phyloP scores from a whole-genome alignment of 192 early-diverging fungal species.

The Chytriomyces hyalinus region DNA sequence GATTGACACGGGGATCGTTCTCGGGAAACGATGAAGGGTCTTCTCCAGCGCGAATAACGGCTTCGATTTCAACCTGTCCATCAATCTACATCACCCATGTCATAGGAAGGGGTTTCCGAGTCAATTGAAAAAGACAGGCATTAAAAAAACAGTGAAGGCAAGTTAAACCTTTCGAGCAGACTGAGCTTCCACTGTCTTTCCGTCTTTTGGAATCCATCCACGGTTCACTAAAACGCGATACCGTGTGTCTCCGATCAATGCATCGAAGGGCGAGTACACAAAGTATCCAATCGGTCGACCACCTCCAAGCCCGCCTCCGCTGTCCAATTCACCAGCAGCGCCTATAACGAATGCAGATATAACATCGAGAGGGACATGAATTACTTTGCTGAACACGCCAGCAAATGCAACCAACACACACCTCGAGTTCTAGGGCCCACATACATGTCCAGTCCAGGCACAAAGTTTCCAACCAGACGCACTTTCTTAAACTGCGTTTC shows the following conservation, averaged over 20 bases:
- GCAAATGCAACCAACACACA: neutral
- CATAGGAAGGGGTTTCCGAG: neutral
- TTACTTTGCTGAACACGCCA: neutral
- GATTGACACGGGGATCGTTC: slow-evolving; percentile 64
- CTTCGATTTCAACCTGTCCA: slow-evolving; percentile 69
- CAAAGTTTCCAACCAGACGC: slow-evolving; percentile 68
- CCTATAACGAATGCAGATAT: slow-evolving; percentile 9
- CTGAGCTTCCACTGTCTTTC: neutral
- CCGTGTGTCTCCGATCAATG: neutral
- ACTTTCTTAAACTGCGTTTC: slow-evolving; percentile 73
- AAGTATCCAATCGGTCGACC: slow-evolving; percentile 39
- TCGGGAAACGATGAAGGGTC: slow-evolving; percentile 40
- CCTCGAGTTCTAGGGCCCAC: slow-evolving; percentile 70
- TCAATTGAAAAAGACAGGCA: neutral
- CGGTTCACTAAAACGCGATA: slow-evolving; percentile 81
- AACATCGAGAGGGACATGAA: neutral
- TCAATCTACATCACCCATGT: slow-evolving; percentile 36
- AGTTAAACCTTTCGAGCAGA: slow-evolving; percentile 15
- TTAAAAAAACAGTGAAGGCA: slow-evolving; percentile 6
- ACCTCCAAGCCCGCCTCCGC: neutral
- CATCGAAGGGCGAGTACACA: slow-evolving; percentile 46
- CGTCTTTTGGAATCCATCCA: slow-evolving; percentile 82
- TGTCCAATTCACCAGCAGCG: slow-evolving; percentile 13
- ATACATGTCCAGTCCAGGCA: slow-evolving; percentile 79
- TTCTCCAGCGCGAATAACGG: slow-evolving; percentile 67